Percentiles rank a stretch among this genome's conserved stretches.
Evolutionary conservation across 257 asterid species (phyloP).

Genomic region (Fraxinus quadrangulata): DNA sequence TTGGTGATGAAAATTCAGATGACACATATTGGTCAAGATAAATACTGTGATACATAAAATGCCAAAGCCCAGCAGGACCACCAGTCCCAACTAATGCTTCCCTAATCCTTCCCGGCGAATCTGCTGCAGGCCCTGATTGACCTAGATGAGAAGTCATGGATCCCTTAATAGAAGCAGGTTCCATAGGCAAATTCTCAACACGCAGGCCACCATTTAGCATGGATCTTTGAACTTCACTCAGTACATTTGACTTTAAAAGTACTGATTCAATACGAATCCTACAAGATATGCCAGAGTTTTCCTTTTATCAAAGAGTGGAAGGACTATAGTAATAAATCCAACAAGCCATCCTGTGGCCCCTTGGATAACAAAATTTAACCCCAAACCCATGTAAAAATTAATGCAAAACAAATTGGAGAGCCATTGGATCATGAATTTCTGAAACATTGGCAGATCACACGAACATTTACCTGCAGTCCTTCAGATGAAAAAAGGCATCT

Average conservation of each 20-base stretch:
- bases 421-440: slow-evolving; percentile 15
- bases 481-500: slow-evolving; percentile 3
- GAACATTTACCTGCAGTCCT: slow-evolving; percentile 3
- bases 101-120: slow-evolving; percentile 44
- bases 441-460: not conserved
- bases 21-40: slow-evolving; percentile 86
- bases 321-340: not conserved
- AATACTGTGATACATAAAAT: slow-evolving; percentile 84
- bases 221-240: slow-evolving; percentile 90
- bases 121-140: slow-evolving; percentile 52
- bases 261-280: slow-evolving; percentile 85
- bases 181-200: slow-evolving; percentile 72
- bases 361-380: not conserved
- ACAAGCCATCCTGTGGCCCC: slow-evolving; percentile 26
- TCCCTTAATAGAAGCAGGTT: slow-evolving; percentile 57
- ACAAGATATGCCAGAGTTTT: slow-evolving; percentile 28
- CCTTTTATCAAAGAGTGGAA: slow-evolving; percentile 23
- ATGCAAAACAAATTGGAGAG: slow-evolving; percentile 20
- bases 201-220: slow-evolving; percentile 83
- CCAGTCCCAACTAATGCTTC: slow-evolving; percentile 60
- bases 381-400: not conserved
- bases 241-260: slow-evolving; percentile 80
- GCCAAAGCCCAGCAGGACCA: slow-evolving; percentile 99
- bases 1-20: slow-evolving; percentile 86
- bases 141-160: slow-evolving; percentile 58